Evolutionary conservation across 2,329 filamentous ascomycete genomes (phyloP), one percentile per base, ranked within the genome.

Genomic region (Pseudocercospora eumusae): DNA sequence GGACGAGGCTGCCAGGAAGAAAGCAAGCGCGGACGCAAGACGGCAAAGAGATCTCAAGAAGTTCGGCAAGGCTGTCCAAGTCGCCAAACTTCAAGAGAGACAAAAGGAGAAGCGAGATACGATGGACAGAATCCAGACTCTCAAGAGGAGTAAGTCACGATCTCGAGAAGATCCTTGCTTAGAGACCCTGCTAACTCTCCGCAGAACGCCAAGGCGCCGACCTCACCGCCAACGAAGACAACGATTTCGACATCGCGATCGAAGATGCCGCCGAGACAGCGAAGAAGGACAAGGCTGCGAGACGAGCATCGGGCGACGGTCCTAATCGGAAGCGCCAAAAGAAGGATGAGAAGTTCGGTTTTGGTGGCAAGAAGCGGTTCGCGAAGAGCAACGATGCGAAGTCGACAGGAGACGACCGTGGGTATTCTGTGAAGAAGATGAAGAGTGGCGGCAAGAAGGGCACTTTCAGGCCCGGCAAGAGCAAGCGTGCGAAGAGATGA

Each of bases 41-140:
- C 92, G 92, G 80, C 88, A 93, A 81, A 85, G 95, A 66, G 95
- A 99, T 76, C 83, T 98, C 72, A 98, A 97, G 87, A 99, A 98
- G 81, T 99, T 98, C 75, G 95, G 95, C 76, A 99, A 99, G 82
- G 91, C 96, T 77, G 95, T 98, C 57, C 95, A 99, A 82, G 86
- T 96, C 63, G 93, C 93, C 63, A 97, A 96, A 82, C 80, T 96
- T 76, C 93, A 98, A 80, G 93, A 99, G 84, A 84, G 95, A 54
- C 87, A 91, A 56, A 96, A 96, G 84, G 88, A 88, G 74, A 97
- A 97, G 88, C 88, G 87, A 71, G 91, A 96, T 66, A 96, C 92
- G 3, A 81, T 99, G 66, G 95, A 98, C 70, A 97, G 97, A 84
- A 97, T 99, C 74, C 92, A 93, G 79, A 84, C 86, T 27, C 81